Conservation (phyloP, 371 early-diverging fungal genomes). For the Haplosporangium sp. region DNA sequence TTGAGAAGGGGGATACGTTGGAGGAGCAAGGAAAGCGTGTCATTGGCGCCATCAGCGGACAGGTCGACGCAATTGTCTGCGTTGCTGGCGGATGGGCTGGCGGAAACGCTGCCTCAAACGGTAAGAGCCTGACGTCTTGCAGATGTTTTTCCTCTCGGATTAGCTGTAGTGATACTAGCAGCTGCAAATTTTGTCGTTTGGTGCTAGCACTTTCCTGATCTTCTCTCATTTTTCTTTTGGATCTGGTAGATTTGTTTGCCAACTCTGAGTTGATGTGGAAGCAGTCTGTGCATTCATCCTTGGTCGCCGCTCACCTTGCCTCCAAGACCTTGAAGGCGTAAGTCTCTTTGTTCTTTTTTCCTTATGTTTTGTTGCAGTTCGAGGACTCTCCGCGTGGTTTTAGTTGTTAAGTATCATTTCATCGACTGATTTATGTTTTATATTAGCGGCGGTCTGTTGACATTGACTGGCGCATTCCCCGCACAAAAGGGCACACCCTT, state of each 20-base stretch:
- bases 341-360: constrained; percentile 10
- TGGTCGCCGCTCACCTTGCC: constrained; percentile 87
- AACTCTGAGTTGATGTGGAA: constrained; percentile 79
- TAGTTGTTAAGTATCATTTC: not conserved
- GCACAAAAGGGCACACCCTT: constrained; percentile 81
- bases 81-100: constrained; percentile 98
- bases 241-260: constrained; percentile 71
- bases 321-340: constrained; percentile 80
- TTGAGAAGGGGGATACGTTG: constrained; percentile 59
- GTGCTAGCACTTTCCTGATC: not conserved
- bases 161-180: not conserved
- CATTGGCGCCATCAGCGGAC: constrained; percentile 55
- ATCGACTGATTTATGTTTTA: not conserved
- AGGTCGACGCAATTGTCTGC: constrained; percentile 87
- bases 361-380: not conserved
- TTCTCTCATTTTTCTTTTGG: not conserved
- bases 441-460: constrained; percentile 80
- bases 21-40: constrained; percentile 72
- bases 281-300: constrained; percentile 87
- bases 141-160: not conserved
- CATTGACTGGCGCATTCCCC: constrained; percentile 87
- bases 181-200: not conserved
- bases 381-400: not conserved
- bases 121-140: constrained; percentile 54
- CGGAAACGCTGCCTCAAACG: constrained; percentile 82